Evolutionary conservation across 2,329 filamentous ascomycete species (phyloP).

Genomic region (Colletotrichum phormii): DNA sequence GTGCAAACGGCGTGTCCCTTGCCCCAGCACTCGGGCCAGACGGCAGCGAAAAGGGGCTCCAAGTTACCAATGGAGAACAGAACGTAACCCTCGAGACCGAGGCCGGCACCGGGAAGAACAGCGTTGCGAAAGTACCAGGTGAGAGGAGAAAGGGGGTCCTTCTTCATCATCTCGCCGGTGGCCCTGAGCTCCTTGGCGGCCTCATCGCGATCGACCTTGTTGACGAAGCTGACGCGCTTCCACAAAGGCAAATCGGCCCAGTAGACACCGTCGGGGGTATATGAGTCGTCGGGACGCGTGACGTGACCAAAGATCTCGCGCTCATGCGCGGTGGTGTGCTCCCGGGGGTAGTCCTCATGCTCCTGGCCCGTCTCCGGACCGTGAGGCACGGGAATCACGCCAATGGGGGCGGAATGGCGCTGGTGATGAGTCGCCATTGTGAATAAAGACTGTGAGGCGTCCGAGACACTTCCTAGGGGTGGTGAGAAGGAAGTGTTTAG

Average conservation of each 20-base stretch:
- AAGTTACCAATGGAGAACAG: constrained; percentile 97
- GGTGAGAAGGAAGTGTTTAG: neutral
- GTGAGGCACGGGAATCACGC: constrained; percentile 68
- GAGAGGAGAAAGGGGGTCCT: constrained; percentile 86
- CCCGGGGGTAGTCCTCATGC: constrained; percentile 57
- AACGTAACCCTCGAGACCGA: constrained; percentile 94
- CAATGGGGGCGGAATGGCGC: constrained; percentile 54
- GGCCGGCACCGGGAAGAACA: constrained; percentile 90
- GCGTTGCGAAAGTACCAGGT: constrained; percentile 90
- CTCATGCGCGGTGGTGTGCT: constrained; percentile 61
- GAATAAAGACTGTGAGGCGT: neutral
- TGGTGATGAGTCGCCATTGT: constrained; percentile 49
- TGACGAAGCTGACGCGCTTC: constrained; percentile 81
- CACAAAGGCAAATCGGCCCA: constrained; percentile 87
- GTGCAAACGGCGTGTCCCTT: constrained; percentile 72
- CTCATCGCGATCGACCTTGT: constrained; percentile 77
- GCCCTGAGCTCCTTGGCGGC: constrained; percentile 72
- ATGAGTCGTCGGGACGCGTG: constrained; percentile 89
- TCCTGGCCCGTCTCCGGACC: constrained; percentile 62
- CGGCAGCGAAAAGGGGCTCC: constrained; percentile 80
- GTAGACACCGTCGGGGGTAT: constrained; percentile 84
- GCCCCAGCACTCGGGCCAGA: constrained; percentile 85
- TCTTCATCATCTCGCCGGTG: constrained; percentile 85
- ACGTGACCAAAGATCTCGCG: constrained; percentile 79
- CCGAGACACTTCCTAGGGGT: constrained; percentile 4